Base-by-base conservation (phyloP, 768 basidiomycete genomes). In the Rhodotorula diobovata region DNA sequence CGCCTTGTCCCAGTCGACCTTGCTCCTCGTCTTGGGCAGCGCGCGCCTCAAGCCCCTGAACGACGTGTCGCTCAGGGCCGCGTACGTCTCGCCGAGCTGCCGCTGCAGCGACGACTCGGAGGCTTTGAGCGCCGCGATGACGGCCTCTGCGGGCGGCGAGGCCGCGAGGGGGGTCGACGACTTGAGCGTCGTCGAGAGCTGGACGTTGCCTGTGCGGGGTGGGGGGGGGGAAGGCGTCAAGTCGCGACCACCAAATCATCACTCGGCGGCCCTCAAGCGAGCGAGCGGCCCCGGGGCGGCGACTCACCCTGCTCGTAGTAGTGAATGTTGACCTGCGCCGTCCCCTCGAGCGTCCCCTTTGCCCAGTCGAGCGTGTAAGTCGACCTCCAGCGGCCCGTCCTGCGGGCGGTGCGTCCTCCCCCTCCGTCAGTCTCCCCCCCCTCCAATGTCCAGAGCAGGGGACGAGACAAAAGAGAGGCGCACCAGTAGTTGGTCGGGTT, bases 311-410 rank as follows among this genome's bases (percentile, higher is more conserved):
- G 92, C 80, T 99, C 96, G 78, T 94, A 98, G 78, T 98, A 98
- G 80, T 99, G 96, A 21, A 97, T 88, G 76, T 93, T 90, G 55
- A 96, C 86, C 76, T 83, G 86, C 0, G 93, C 93, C n/a, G 81
- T 80, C 11, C 96, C 83, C 35, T 55, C 43, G 28, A 76, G 45
- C 68, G 81, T 84, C 63, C 85, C 85, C 51, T 85, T 82, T 28
- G 83, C 85, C 50, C 90, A 80, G 79, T 95, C 87, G 60, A 96
- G 83, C 16, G 82, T 79, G 79, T 96, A 98, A 74, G 88, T 85
- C 12, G 93, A 93, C 50, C 94, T 86, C 95, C 95, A 98, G 79
- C 93, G 84, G 45, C 95, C 95, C 39, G 93, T 89, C 93, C 94
- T 95, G 65, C 15, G 20, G 3, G 60, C 21, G 21, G 2, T 32